Conservation (phyloP, 495 filamentous ascomycete species). For the Lasiosphaeria hispida region DNA sequence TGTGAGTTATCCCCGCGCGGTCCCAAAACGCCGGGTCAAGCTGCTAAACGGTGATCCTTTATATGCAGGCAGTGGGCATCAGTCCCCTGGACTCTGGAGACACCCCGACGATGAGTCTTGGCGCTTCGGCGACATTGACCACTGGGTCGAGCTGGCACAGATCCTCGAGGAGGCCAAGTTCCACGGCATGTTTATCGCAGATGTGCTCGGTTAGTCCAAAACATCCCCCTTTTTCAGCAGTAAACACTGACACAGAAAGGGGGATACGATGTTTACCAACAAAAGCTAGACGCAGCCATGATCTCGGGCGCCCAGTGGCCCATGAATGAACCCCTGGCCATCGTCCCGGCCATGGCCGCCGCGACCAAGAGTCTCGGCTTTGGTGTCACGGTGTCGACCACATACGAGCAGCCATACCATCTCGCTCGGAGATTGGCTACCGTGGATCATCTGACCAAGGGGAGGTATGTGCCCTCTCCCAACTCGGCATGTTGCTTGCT, state of each 20-base stretch:
- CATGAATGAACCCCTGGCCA: slow-evolving; percentile 51
- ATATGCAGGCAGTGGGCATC: slow-evolving; percentile 53
- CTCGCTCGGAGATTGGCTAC: slow-evolving; percentile 64
- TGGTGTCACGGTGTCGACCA: slow-evolving; percentile 63
- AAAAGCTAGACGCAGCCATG: slow-evolving; percentile 57
- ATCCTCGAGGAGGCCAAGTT: slow-evolving; percentile 57
- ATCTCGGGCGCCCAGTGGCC: slow-evolving; percentile 66
- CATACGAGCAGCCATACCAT: slow-evolving; percentile 70
- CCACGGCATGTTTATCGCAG: slow-evolving; percentile 42
- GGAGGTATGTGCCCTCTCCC: slow-evolving; percentile 30
- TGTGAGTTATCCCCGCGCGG: slow-evolving; percentile 24
- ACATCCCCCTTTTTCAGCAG: slow-evolving; percentile 6
- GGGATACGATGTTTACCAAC: slow-evolving; percentile 66
- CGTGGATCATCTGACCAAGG: slow-evolving; percentile 65
- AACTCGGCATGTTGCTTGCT: too few relatives aligned
- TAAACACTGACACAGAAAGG: slow-evolving; percentile 16
- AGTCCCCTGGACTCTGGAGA: slow-evolving; percentile 62
- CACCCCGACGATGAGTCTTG: slow-evolving; percentile 54
- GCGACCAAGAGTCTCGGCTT: slow-evolving; percentile 61
- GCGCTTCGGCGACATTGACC: slow-evolving; percentile 51
- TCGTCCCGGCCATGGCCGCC: slow-evolving; percentile 49
- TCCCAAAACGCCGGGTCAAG: too few relatives aligned
- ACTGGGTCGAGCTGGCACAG: slow-evolving; percentile 58
- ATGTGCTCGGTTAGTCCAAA: slow-evolving; percentile 16
- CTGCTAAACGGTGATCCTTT: neutral